Evolutionary conservation across 257 asterid species (phyloP).

Genomic region (Euphrasia confusa): DNA sequence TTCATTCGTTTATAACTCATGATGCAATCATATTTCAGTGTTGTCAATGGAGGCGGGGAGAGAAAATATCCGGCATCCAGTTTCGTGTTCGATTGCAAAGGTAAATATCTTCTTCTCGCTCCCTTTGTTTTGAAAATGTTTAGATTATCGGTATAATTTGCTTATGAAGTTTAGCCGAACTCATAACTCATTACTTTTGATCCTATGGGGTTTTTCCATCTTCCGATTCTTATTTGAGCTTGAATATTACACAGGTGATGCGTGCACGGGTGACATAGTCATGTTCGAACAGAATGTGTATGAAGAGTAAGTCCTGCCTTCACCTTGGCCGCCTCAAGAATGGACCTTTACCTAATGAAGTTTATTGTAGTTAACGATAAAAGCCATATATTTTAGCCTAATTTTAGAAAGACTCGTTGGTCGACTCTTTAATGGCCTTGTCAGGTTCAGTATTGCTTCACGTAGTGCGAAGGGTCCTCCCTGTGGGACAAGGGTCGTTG

Average conservation of each 20-base stretch:
- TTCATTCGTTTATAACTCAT: slow-evolving; percentile 4
- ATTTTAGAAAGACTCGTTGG: neutral
- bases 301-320: slow-evolving; percentile 54
- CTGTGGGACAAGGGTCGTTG: slow-evolving; percentile 66
- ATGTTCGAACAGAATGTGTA: slow-evolving; percentile 86
- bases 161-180: neutral
- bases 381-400: neutral
- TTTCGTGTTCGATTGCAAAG: slow-evolving; percentile 79
- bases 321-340: neutral
- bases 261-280: slow-evolving; percentile 80
- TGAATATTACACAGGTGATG: slow-evolving; percentile 60
- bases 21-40: slow-evolving; percentile 36
- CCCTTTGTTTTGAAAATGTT: neutral
- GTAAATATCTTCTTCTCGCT: slow-evolving; percentile 26
- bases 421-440: slow-evolving; percentile 22
- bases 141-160: no score
- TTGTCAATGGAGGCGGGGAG: slow-evolving; percentile 70
- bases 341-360: neutral
- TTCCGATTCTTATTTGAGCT: neutral
- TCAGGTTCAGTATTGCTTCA: slow-evolving; percentile 75
- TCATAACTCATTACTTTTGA: neutral
- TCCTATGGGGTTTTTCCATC: neutral
- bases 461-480: slow-evolving; percentile 73
- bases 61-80: slow-evolving; percentile 66
- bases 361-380: neutral